Percentiles rank a stretch among this genome's conserved stretches.
phyloP scores from a whole-genome alignment of 1,284 basidiomycete genomes.

The Ustilago sp. region DNA sequence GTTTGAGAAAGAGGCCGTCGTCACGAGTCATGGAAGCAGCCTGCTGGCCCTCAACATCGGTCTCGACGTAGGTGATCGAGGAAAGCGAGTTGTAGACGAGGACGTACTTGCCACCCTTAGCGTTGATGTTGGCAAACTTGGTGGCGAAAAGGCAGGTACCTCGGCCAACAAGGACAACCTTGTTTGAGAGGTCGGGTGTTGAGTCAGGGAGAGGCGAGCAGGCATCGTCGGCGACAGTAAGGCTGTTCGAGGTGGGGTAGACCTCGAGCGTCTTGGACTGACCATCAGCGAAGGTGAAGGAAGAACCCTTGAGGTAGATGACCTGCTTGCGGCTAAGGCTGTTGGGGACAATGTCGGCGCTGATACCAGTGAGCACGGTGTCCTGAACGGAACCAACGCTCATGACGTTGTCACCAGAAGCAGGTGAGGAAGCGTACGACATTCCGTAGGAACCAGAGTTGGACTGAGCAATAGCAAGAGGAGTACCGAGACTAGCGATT shows the following conservation, averaged over 20 bases:
- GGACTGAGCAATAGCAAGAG: slow-evolving; percentile 66
- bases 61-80: slow-evolving; percentile 65
- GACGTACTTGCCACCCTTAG: slow-evolving; percentile 69
- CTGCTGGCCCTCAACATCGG: slow-evolving; percentile 40
- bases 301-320: slow-evolving; percentile 42
- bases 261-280: slow-evolving; percentile 41
- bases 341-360: slow-evolving; percentile 36
- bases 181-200: slow-evolving; percentile 53
- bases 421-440: slow-evolving; percentile 70
- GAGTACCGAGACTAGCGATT: slow-evolving; percentile 48
- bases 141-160: slow-evolving; percentile 61
- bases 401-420: slow-evolving; percentile 68
- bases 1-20: slow-evolving; percentile 67
- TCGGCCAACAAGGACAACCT: slow-evolving; percentile 56
- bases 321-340: slow-evolving; percentile 38
- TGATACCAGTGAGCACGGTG: slow-evolving; percentile 49
- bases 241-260: slow-evolving; percentile 49
- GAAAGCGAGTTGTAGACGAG: slow-evolving; percentile 50
- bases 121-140: slow-evolving; percentile 61
- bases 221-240: slow-evolving; percentile 49
- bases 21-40: slow-evolving; percentile 50
- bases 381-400: slow-evolving; percentile 67
- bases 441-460: slow-evolving; percentile 70
- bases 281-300: slow-evolving; percentile 48
- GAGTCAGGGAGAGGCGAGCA: slow-evolving; percentile 53